A percentile compares a stretch with the other conserved stretches of the same genome.
phyloP scores from a whole-genome alignment of 495 filamentous ascomycete species.

The Neurospora sp. region DNA sequence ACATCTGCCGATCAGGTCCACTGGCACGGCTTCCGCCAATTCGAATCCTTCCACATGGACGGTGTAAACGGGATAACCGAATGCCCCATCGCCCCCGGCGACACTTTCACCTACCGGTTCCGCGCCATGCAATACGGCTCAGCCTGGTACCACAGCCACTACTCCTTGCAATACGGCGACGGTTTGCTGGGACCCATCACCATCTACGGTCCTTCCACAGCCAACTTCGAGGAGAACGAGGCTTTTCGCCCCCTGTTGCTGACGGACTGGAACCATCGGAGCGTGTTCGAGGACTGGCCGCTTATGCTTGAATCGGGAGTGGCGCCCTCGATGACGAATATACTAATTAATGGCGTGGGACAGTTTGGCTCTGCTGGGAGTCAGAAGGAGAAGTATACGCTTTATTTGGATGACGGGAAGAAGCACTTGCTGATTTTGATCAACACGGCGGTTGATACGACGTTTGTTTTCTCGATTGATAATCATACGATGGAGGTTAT shows the following conservation, averaged over 20 bases:
- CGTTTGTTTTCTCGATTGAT: constrained; percentile 39
- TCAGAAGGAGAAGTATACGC: constrained; percentile 18
- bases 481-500: constrained; percentile 37
- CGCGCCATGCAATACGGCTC: constrained; percentile 41
- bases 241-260: constrained; percentile 32
- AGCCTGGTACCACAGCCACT: constrained; percentile 50
- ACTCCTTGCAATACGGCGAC: constrained; percentile 34
- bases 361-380: constrained; percentile 12
- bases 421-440: constrained; percentile 41
- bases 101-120: constrained; percentile 37
- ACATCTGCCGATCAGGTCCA: neutral
- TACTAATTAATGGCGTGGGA: constrained; percentile 40
- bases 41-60: constrained; percentile 28
- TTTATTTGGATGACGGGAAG: constrained; percentile 27
- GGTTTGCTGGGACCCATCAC: constrained; percentile 33
- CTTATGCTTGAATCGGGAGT: constrained; percentile 16
- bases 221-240: constrained; percentile 29
- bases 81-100: constrained; percentile 34
- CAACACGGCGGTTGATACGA: constrained; percentile 39
- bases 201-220: constrained; percentile 28
- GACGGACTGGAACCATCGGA: constrained; percentile 35
- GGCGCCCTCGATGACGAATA: constrained; percentile 29
- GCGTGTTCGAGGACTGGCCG: constrained; percentile 22
- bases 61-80: constrained; percentile 38
- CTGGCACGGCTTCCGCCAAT: constrained; percentile 20